These are phyloP conservation scores for Debaryomyces hansenii DNA, from an alignment of 805 yeast species.

Conservation along the genomic window DNA sequence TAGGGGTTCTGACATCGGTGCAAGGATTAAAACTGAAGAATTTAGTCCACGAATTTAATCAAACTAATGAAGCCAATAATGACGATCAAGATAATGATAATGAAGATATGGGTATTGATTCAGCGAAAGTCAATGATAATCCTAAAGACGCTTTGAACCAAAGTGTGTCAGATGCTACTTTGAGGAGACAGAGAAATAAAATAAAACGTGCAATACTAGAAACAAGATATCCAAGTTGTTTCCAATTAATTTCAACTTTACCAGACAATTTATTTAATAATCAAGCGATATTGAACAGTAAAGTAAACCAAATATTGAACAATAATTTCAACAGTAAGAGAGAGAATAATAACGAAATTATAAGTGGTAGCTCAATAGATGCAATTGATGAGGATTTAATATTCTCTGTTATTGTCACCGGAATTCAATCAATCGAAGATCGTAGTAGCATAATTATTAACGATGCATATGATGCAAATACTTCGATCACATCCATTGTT, in stretches of 20 bases:
- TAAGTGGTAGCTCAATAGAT: constrained; percentile 27
- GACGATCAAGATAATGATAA: constrained; percentile 46
- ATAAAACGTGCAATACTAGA: constrained; percentile 30
- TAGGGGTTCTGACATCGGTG: constrained; percentile 65
- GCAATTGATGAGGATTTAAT: constrained; percentile 36
- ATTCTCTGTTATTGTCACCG: constrained; percentile 36
- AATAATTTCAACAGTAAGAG: constrained; percentile 7
- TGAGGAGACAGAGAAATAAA: constrained; percentile 33
- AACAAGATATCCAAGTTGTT: constrained; percentile 34
- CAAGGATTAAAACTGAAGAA: constrained; percentile 46
- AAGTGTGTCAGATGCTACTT: constrained; percentile 28
- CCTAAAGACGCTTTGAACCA: constrained; percentile 8
- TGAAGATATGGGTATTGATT: constrained; percentile 45
- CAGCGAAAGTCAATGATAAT: constrained; percentile 13
- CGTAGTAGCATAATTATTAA: constrained; percentile 1
- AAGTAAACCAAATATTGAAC: constrained; percentile 28
- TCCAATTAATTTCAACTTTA: constrained; percentile 32
- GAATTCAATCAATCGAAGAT: constrained; percentile 23
- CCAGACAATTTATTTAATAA: constrained; percentile 38
- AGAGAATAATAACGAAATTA: constrained; percentile 25
- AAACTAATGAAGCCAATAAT: constrained; percentile 11
- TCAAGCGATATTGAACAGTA: constrained; percentile 27
- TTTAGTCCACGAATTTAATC: constrained; percentile 12
- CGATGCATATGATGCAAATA: constrained; percentile 5
- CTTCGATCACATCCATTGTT: constrained; percentile 28